Evolutionary conservation across 2,329 filamentous ascomycete species (phyloP).

Genomic region (Fusarium chuoi): DNA sequence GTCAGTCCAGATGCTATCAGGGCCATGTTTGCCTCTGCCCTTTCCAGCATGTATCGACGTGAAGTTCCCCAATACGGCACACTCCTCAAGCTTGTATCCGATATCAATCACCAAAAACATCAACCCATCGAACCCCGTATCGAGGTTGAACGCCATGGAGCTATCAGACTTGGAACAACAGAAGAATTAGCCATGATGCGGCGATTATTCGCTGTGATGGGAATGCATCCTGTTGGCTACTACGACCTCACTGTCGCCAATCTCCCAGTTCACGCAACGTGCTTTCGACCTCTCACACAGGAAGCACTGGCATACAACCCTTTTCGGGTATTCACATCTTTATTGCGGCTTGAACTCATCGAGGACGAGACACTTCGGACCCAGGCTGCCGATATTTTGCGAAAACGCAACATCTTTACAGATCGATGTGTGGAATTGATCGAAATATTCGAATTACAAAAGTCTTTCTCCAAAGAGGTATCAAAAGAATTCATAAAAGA

Average conservation of each 20-base stretch:
- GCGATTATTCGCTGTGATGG: conserved; percentile 58
- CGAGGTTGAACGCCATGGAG: conserved; percentile 54
- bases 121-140: not conserved
- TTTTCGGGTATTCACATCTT: conserved; percentile 54
- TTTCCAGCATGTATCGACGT: conserved; percentile 50
- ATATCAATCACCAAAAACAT: conserved; percentile 35
- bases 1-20: conserved; percentile 22
- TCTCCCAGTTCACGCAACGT: conserved; percentile 63
- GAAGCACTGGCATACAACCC: conserved; percentile 47
- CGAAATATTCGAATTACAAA: conserved; percentile 46
- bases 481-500: conserved; percentile 54
- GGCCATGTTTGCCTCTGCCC: conserved; percentile 44
- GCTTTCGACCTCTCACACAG: conserved; percentile 55
- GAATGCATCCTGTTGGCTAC: conserved; percentile 62
- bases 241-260: conserved; percentile 60
- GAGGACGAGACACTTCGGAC: conserved; percentile 43
- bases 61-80: conserved; percentile 51
- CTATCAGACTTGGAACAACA: conserved; percentile 59
- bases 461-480: conserved; percentile 45
- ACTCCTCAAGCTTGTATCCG: conserved; percentile 46
- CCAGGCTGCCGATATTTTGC: conserved; percentile 49
- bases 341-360: conserved; percentile 55
- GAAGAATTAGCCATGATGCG: conserved; percentile 55
- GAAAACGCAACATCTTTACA: conserved; percentile 55
- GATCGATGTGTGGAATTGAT: conserved; percentile 51